Evolutionary conservation across 2,329 filamentous ascomycete species (phyloP).

Genomic region (Pleomassaria siparia): DNA sequence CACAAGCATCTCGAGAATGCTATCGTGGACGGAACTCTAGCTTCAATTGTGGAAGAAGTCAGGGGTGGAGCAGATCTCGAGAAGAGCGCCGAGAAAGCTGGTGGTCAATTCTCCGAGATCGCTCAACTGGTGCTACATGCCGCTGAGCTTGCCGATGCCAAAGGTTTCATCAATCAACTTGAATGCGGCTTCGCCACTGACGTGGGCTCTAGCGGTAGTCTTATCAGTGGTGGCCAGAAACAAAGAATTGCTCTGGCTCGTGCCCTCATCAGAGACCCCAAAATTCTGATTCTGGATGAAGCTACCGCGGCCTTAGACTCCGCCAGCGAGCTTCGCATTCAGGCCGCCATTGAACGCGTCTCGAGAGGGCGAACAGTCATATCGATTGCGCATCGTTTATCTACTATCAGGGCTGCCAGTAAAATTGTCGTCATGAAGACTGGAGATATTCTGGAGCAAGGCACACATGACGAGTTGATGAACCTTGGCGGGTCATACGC

Average conservation of each 20-base stretch:
- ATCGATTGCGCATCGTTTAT: constrained; percentile 43
- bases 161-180: constrained; percentile 56
- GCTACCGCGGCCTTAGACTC: constrained; percentile 64
- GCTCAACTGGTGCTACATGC: constrained; percentile 53
- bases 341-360: constrained; percentile 42
- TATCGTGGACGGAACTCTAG: constrained; percentile 54
- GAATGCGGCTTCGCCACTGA: constrained; percentile 52
- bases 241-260: constrained; percentile 63
- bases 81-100: constrained; percentile 45
- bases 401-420: constrained; percentile 39
- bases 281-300: constrained; percentile 63
- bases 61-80: constrained; percentile 54
- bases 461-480: constrained; percentile 37
- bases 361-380: constrained; percentile 40
- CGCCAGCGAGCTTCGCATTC: constrained; percentile 58
- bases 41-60: constrained; percentile 55
- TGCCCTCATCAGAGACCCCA: constrained; percentile 57
- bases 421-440: constrained; percentile 45
- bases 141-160: constrained; percentile 61
- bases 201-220: constrained; percentile 57
- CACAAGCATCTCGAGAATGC: constrained; percentile 46
- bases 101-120: constrained; percentile 54
- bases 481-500: constrained; percentile 48
- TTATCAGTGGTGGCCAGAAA: constrained; percentile 60
- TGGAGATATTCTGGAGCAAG: constrained; percentile 41